Conservation (phyloP, 306 rosid genomes). For the Cucurbita pepo region DNA sequence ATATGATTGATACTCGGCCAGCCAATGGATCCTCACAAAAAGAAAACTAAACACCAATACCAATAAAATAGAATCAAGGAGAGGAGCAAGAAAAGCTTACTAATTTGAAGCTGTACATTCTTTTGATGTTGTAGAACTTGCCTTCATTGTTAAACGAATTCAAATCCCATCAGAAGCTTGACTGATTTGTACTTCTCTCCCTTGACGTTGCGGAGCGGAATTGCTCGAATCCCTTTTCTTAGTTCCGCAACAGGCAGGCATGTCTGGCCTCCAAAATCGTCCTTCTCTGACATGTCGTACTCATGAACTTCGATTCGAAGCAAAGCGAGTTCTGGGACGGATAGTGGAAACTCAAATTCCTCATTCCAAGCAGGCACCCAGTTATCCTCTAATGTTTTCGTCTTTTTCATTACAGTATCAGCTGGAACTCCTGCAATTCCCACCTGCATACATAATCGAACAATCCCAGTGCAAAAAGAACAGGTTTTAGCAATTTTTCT, state of each 20-base stretch:
- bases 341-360: slow-evolving; percentile 51
- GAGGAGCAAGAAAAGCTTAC: background rate
- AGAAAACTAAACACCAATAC: background rate
- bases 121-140: background rate
- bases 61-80: background rate
- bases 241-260: slow-evolving; percentile 69
- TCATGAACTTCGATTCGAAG: slow-evolving; percentile 92
- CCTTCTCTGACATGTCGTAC: slow-evolving; percentile 93
- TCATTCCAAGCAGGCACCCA: slow-evolving; percentile 90
- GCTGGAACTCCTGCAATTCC: slow-evolving; percentile 90
- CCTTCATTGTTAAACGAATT: slow-evolving; percentile 24
- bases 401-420: slow-evolving; percentile 59
- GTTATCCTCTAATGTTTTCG: slow-evolving; percentile 65
- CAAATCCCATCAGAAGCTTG: slow-evolving; percentile 84
- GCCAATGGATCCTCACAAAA: background rate
- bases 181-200: slow-evolving; percentile 64
- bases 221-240: slow-evolving; percentile 62
- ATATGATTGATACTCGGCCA: background rate
- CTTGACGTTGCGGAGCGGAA: slow-evolving; percentile 36
- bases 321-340: slow-evolving; percentile 71
- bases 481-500: background rate
- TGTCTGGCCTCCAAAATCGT: slow-evolving; percentile 93
- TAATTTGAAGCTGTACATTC: slow-evolving; percentile 5
- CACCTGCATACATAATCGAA: slow-evolving; percentile 29
- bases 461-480: background rate